A percentile compares a stretch with the other conserved stretches of the same genome.
These are phyloP conservation scores for Fusarium buharicum DNA, from an alignment of 2,329 filamentous ascomycete genomes.

Conservation along the genomic window DNA sequence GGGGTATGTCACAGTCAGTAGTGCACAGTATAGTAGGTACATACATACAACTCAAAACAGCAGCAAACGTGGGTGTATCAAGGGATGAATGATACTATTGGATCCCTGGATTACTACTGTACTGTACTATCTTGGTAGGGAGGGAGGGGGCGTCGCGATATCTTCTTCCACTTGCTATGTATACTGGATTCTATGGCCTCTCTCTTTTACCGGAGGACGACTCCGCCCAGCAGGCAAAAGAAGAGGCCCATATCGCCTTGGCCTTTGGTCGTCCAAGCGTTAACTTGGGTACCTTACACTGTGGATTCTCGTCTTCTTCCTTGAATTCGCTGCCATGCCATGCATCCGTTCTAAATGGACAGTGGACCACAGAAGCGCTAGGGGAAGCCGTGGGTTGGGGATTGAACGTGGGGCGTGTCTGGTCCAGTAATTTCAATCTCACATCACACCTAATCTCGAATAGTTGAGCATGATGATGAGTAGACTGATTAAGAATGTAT, in stretches of 20 bases:
- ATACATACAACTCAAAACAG: neutral
- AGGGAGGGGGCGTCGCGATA: conserved; percentile 16
- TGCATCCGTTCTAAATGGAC: conserved; percentile 2
- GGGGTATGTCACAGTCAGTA: neutral
- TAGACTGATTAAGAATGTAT: too few relatives aligned
- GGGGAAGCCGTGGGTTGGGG: conserved; percentile 35
- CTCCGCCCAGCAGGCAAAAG: neutral
- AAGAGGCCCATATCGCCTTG: neutral
- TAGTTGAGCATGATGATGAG: too few relatives aligned
- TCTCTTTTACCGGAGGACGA: neutral
- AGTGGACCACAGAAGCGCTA: conserved; percentile 12
- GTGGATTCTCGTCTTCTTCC: conserved; percentile 20
- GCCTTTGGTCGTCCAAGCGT: conserved; percentile 15
- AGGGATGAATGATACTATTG: conserved; percentile 33
- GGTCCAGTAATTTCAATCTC: conserved; percentile 42
- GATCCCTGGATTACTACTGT: too few relatives aligned
- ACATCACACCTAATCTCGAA: neutral
- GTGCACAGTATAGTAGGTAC: too few relatives aligned
- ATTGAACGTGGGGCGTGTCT: conserved; percentile 41
- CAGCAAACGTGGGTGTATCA: conserved; percentile 22
- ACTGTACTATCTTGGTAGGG: conserved; percentile 19
- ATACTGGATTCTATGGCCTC: neutral
- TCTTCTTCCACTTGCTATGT: too few relatives aligned
- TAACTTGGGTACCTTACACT: neutral
- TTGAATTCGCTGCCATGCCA: conserved; percentile 20